phyloP scores from a whole-genome alignment of 1,284 basidiomycete species.

The Hemileia vastatrix region DNA sequence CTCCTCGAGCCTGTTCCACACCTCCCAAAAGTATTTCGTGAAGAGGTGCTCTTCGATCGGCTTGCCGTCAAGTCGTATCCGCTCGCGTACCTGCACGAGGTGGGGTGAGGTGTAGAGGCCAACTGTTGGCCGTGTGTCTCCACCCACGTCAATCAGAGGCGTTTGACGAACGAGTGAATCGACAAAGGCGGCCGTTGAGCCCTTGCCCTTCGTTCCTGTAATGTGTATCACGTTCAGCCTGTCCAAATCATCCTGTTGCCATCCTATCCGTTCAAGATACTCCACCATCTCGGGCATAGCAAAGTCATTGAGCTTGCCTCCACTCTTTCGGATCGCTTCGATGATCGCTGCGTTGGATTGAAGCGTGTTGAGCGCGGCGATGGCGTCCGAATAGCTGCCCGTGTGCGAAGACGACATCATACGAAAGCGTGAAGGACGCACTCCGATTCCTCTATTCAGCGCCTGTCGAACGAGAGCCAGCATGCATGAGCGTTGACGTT shows the following conservation, averaged over 20 bases:
- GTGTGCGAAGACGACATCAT: too few species aligned
- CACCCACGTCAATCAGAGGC: conserved; percentile 48
- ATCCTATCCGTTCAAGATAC: conserved; percentile 78
- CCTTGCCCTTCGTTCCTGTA: conserved; percentile 98
- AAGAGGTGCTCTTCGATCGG: conserved; percentile 83
- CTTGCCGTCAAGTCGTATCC: conserved; percentile 83
- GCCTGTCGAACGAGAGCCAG: too few species aligned
- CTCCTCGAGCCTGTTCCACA: conserved; percentile 78
- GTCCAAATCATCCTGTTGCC: conserved; percentile 70
- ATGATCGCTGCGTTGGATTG: conserved; percentile 89
- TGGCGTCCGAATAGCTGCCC: conserved; percentile 64
- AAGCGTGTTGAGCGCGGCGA: conserved; percentile 76
- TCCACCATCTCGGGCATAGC: conserved; percentile 84
- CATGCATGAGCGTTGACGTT: too few species aligned
- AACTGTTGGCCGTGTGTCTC: conserved; percentile 16
- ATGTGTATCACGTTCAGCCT: conserved; percentile 87
- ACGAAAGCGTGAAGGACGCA: too few species aligned
- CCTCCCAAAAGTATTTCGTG: conserved; percentile 84
- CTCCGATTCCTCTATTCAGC: too few species aligned
- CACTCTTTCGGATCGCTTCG: conserved; percentile 69
- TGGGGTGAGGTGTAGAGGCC: conserved; percentile 97
- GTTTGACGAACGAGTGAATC: conserved; percentile 36
- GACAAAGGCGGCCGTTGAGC: conserved; percentile 83
- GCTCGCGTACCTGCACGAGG: conserved; percentile 89
- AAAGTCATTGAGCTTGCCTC: conserved; percentile 57